A percentile compares a stretch with the other conserved stretches of the same genome.
These are phyloP conservation scores for Hymenoscyphus repandus DNA, from an alignment of 2,329 filamentous ascomycete genomes.

Conservation along the genomic window DNA sequence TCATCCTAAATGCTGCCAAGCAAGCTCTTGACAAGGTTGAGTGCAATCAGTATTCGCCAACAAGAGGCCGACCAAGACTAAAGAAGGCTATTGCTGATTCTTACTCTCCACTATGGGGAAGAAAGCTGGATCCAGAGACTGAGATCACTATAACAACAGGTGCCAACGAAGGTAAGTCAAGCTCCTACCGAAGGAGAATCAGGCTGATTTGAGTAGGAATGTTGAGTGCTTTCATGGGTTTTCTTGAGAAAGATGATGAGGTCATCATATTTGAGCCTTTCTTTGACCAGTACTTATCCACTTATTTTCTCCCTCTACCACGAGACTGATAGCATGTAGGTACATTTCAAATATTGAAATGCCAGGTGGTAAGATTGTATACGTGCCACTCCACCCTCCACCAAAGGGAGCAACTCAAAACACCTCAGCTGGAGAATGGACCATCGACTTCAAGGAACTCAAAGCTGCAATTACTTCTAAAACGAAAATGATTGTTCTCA, in stretches of 20 bases:
- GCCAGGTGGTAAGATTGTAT: conserved; percentile 90
- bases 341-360: conserved; percentile 99
- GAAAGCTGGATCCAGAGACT: conserved; percentile 76
- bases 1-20: conserved; percentile 89
- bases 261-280: conserved; percentile 98
- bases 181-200: background rate
- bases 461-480: conserved; percentile 74
- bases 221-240: conserved; percentile 96
- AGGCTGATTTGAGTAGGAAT: conserved; percentile 51
- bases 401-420: conserved; percentile 72
- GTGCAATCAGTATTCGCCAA: conserved; percentile 98
- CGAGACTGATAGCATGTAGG: conserved; percentile 31
- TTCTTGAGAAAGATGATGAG: conserved; percentile 90
- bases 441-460: conserved; percentile 76
- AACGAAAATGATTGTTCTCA: conserved; percentile 95
- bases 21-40: conserved; percentile 83
- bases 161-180: conserved; percentile 63
- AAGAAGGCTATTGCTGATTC: conserved; percentile 90
- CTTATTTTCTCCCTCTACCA: background rate
- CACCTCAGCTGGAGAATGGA: conserved; percentile 84
- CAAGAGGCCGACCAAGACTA: conserved; percentile 84
- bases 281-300: conserved; percentile 73
- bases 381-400: conserved; percentile 91
- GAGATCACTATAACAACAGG: conserved; percentile 94
- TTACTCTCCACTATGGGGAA: conserved; percentile 85